Evolutionary conservation across 176 grass and related monocot genomes (phyloP).

Genomic region (Zoysia japonica): DNA sequence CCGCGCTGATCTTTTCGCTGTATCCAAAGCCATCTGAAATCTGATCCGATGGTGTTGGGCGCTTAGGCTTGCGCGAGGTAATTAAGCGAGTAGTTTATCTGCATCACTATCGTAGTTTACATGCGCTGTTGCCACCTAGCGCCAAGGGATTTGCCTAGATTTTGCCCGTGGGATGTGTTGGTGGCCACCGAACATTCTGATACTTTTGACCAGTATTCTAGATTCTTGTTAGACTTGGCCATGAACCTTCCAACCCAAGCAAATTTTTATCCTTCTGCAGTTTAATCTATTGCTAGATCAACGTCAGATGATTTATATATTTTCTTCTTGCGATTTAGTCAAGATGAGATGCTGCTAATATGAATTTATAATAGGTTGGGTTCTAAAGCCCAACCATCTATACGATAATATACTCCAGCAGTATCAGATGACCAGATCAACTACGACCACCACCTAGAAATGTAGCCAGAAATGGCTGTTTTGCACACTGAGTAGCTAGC

Average conservation of each 20-base stretch:
- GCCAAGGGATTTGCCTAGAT: no score
- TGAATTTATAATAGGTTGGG: neutral
- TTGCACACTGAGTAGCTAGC: neutral
- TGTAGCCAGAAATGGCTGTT: neutral
- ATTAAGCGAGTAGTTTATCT: neutral
- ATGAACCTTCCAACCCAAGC: neutral
- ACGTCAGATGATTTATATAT: neutral
- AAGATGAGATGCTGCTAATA: neutral
- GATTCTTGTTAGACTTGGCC: neutral
- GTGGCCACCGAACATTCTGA: neutral
- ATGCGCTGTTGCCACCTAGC: neutral
- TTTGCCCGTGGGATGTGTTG: neutral
- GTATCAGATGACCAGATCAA: neutral
- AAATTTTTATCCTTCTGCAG: neutral
- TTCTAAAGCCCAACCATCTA: neutral
- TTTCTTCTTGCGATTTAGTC: no score
- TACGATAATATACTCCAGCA: neutral
- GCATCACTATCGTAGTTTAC: neutral
- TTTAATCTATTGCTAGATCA: neutral
- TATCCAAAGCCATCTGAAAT: neutral
- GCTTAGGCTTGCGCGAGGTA: neutral
- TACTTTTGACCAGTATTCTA: conserved; percentile 1
- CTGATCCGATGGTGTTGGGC: neutral
- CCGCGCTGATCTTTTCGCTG: neutral
- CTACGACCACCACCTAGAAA: neutral